Conservation (phyloP, 352 stramenopile genomes). For the Pythium dissimile region DNA sequence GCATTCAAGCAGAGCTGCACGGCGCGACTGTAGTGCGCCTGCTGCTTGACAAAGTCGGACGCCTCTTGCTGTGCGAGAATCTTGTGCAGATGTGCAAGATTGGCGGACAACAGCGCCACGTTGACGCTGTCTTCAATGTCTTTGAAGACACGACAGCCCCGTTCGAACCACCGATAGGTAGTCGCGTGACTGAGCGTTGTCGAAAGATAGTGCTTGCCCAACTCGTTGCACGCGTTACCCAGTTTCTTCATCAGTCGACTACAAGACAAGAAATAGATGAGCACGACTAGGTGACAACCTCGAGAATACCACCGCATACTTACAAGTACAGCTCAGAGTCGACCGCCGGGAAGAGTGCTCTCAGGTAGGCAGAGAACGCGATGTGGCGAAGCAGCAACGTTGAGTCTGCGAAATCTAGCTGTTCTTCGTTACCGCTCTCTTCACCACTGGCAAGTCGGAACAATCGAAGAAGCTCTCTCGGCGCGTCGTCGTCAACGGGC, state of each 20-base stretch:
- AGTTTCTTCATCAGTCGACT: slow-evolving; percentile 86
- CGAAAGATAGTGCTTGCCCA: slow-evolving; percentile 69
- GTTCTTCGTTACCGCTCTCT: neutral
- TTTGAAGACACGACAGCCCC: slow-evolving; percentile 71
- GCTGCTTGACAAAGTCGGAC: slow-evolving; percentile 22
- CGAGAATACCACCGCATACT: too few species aligned
- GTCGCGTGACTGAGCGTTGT: slow-evolving; percentile 37
- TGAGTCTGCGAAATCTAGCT: neutral
- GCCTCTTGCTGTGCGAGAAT: slow-evolving; percentile 67
- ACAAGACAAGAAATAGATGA: neutral
- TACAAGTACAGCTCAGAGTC: slow-evolving; percentile 85
- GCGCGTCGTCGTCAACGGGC: neutral
- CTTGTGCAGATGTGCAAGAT: slow-evolving; percentile 83
- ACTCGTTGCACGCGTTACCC: slow-evolving; percentile 81
- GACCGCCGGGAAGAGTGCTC: slow-evolving; percentile 50
- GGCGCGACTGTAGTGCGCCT: slow-evolving; percentile 53
- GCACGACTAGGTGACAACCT: too few species aligned
- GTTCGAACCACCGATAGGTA: slow-evolving; percentile 77
- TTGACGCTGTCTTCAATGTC: slow-evolving; percentile 86
- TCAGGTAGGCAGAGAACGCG: slow-evolving; percentile 67
- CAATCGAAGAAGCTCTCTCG: slow-evolving; percentile 23
- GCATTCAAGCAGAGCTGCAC: slow-evolving; percentile 67
- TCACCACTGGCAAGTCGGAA: slow-evolving; percentile 54
- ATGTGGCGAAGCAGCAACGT: slow-evolving; percentile 19
- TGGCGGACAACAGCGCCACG: slow-evolving; percentile 72